Evolutionary conservation across 2,329 filamentous ascomycete genomes (phyloP).

Genomic region (Cercospora zeina): DNA sequence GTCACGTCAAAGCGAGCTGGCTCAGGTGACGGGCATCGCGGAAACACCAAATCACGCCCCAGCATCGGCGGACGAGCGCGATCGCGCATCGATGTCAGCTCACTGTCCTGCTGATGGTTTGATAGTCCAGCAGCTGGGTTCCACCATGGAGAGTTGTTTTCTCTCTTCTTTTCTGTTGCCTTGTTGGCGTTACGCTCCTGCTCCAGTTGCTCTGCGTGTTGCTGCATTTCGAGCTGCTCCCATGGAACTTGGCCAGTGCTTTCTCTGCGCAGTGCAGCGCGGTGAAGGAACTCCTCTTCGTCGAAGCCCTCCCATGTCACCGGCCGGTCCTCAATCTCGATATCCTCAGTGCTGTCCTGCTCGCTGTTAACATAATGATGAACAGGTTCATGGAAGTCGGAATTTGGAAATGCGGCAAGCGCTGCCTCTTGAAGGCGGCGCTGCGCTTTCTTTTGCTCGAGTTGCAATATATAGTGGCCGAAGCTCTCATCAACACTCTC

Average conservation of each 20-base stretch:
- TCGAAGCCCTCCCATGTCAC: conserved; percentile 42
- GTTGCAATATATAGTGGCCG: conserved; percentile 72
- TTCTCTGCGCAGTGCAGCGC: conserved; percentile 51
- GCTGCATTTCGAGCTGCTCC: conserved; percentile 79
- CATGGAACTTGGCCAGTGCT: conserved; percentile 66
- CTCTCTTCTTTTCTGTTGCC: conserved; percentile 36
- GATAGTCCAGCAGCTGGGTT: conserved; percentile 39
- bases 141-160: conserved; percentile 42
- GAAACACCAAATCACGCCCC: conserved; percentile 76
- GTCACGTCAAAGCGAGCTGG: conserved; percentile 80
- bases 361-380: conserved; percentile 68
- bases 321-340: conserved; percentile 42
- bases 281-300: conserved; percentile 41
- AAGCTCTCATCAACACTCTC: conserved; percentile 75
- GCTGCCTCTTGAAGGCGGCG: conserved; percentile 76
- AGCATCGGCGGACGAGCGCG: conserved; percentile 79
- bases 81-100: conserved; percentile 58
- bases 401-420: conserved; percentile 73
- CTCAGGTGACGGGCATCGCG: conserved; percentile 78
- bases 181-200: conserved; percentile 51
- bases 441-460: conserved; percentile 78
- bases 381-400: conserved; percentile 67
- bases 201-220: conserved; percentile 68
- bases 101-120: conserved; percentile 42
- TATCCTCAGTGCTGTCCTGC: conserved; percentile 37